Evolutionary conservation across 2,329 filamentous ascomycete species (phyloP).

Genomic region (Venturia nashicola): DNA sequence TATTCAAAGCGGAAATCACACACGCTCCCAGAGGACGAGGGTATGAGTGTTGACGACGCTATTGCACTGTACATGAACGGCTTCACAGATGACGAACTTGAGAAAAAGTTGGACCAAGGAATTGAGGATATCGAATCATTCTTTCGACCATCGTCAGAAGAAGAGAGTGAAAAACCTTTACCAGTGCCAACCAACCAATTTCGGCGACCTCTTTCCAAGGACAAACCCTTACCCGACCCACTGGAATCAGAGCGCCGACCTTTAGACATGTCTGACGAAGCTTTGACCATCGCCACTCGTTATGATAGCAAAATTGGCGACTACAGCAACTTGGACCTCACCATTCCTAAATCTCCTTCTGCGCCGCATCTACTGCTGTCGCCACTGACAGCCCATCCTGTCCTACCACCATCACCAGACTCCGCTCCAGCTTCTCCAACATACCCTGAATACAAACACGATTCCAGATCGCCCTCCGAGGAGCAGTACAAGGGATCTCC

Average conservation of each 20-base stretch:
- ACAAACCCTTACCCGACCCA: not conserved
- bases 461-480: not conserved
- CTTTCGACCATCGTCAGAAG: not conserved
- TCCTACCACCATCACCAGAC: not conserved
- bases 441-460: not conserved
- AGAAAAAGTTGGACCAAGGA: conserved; percentile 11
- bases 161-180: not conserved
- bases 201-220: not conserved
- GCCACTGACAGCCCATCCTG: not conserved
- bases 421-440: conserved; percentile 2
- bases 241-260: not conserved
- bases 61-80: conserved; percentile 49
- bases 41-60: conserved; percentile 48
- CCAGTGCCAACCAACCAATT: not conserved
- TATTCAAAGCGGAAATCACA: conserved; percentile 14
- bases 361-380: not conserved
- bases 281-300: not conserved
- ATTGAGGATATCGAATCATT: conserved; percentile 5
- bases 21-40: conserved; percentile 25
- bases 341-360: conserved; percentile 4
- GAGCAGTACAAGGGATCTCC: not conserved
- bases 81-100: conserved; percentile 33
- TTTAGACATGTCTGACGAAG: not conserved
- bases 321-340: not conserved
- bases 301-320: not conserved